Evolutionary conservation across 176 grass and related monocot species (phyloP), one percentile per base, ranked within the genome.

Genomic region (Alopecurus myosuroides): DNA sequence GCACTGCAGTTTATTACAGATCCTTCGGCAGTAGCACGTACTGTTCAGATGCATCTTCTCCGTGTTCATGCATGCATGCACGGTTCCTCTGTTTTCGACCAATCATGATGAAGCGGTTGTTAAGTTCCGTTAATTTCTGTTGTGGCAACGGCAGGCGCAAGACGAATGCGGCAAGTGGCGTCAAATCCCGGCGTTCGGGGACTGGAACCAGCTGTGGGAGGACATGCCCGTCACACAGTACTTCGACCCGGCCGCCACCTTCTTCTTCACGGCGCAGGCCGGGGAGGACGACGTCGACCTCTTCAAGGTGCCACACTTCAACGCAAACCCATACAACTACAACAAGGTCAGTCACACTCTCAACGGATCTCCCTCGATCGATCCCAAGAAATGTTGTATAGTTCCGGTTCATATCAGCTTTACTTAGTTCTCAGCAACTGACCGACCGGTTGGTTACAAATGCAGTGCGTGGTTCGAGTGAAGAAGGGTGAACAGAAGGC

Each of bases 211-310:
- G 66, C 37, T 95, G 75, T 95, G 91, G 83, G 84, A 86, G 2
- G 93, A 95, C 50, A 88, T 95, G 74, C 93, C 93, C 37, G 88
- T 90, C 33, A 88, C 93, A 34, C 90, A 92, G 33, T 92, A 95
- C 91, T 88, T 95, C 37, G 88, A 95, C 42, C 42, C 70, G 81
- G 65, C 93, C 28, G 93, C 69, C 26, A 70, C 90, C 29, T 89
- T 95, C 79, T 88, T 95, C 88, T 84, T 92, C 64, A 81, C 88
- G 7, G 89, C 86, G 17, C 89, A 91, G 40, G 77, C 69, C 8
- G 93, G 86, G 18, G 79, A 87, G 73, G 90, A 86, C 7, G 87
- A 95, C 61, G 70, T 74, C 70, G 90, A 92, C 82, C 93, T 95
- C 76, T 95, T 95, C 81, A 92, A 92, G 85, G 93, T 92, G 74